Evolutionary conservation across 78 protist species (phyloP), one percentile per base, ranked within the genome.

Genomic region (Bigelowiella natans): DNA sequence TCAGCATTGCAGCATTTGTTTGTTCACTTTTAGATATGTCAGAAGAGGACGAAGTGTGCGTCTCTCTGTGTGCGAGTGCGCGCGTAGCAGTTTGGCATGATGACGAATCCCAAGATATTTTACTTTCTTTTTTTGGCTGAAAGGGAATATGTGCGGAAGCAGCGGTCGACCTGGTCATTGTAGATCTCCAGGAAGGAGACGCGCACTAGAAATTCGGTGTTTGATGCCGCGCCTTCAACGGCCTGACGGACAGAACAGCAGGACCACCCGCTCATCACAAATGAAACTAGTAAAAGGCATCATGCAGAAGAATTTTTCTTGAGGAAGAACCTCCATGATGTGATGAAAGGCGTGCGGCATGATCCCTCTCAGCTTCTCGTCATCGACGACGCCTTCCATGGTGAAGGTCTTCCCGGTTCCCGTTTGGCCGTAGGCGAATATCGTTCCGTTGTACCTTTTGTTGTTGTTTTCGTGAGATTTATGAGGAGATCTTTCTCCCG

Each of bases 121-220:
- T n/a, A n/a, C n/a, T n/a, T n/a, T n/a, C n/a, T n/a, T n/a, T n/a
- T n/a, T n/a, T n/a, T n/a, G 87, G 87, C 37, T 37, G 37, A n/a
- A 28, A 11, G 1, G 34, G 87, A 1, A 1, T 1, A 36, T 31
- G 1, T 0, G 87, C 40, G 87, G 87, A 26, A 11, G 3, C 1
- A 28, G 1, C 30, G 34, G 1, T 2, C 0, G 36, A 39, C 51
- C 90, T 92, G 91, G 64, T 93, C 95, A 88, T 93, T 93, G 92
- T 94, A 94, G 40, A 93, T 95, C 93, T 96, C 97, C 1, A 94
- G 89, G 63, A 64, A 94, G 36, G 95, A 91, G 26, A 94, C 94
- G 31, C 88, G 93, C 86, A 94, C 93, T 26, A 89, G 89, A 82
- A 39, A 92, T 37, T 86, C 86, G 88, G 83, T 86, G 18, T 37